phyloP scores from a whole-genome alignment of 2,329 filamentous ascomycete genomes.

The Cladobotryum mycophilum region DNA sequence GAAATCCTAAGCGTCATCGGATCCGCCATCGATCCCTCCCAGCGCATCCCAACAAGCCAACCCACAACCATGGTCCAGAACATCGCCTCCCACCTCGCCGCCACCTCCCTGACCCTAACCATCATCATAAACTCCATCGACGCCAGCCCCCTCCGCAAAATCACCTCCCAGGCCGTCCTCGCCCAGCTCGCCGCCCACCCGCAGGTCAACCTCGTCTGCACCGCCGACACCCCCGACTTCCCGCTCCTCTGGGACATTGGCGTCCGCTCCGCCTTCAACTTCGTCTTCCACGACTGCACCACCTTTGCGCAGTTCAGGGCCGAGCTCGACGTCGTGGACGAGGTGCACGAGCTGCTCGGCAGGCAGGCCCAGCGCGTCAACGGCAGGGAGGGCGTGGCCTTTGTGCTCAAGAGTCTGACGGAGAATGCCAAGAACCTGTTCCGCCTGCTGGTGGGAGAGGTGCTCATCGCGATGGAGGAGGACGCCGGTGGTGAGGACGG shows the following conservation, averaged over 20 bases:
- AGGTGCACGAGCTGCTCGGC: conserved; percentile 81
- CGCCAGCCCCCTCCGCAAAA: conserved; percentile 65
- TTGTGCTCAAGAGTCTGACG: conserved; percentile 82
- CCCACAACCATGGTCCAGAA: conserved; percentile 62
- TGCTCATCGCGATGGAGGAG: conserved; percentile 64
- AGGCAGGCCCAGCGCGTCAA: conserved; percentile 72
- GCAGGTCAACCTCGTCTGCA: conserved; percentile 66
- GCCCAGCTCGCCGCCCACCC: conserved; percentile 70
- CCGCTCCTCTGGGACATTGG: conserved; percentile 83
- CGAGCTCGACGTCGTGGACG: conserved; percentile 81
- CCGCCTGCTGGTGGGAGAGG: conserved; percentile 75
- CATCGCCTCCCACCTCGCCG: conserved; percentile 54
- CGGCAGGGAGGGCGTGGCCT: conserved; percentile 85
- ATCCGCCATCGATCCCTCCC: conserved; percentile 49
- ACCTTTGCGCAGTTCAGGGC: conserved; percentile 70
- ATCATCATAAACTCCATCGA: conserved; percentile 85
- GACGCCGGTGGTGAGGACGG: conserved; percentile 41
- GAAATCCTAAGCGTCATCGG: conserved; percentile 67
- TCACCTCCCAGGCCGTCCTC: conserved; percentile 63
- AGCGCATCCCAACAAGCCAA: conserved; percentile 52
- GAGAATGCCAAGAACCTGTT: conserved; percentile 90
- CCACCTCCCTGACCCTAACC: conserved; percentile 44
- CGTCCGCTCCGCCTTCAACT: conserved; percentile 74
- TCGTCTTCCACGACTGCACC: conserved; percentile 89
- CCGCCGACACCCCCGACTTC: conserved; percentile 83